phyloP scores from a whole-genome alignment of 1,284 basidiomycete species.

The Stereum hirsutum region DNA sequence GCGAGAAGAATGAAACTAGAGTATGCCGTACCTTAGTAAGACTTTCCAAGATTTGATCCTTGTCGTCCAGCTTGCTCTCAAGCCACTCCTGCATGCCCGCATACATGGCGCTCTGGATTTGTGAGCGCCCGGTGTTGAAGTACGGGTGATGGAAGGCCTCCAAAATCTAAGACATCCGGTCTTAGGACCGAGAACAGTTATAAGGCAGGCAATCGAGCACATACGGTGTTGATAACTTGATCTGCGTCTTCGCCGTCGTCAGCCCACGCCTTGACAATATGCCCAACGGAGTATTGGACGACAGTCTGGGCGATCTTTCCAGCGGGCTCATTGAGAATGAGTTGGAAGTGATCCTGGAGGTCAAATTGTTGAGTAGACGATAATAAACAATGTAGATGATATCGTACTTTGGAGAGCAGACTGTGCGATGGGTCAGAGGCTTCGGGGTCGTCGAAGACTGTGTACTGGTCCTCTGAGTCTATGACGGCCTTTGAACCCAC shows the following conservation, averaged over 20 bases:
- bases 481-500: slow-evolving; percentile 65
- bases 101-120: slow-evolving; percentile 61
- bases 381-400: background rate
- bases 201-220: slow-evolving; percentile 5
- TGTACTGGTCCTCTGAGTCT: slow-evolving; percentile 61
- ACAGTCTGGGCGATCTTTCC: slow-evolving; percentile 66
- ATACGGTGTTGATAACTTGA: slow-evolving; percentile 37
- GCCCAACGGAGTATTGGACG: slow-evolving; percentile 49
- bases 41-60: slow-evolving; percentile 29
- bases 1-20: background rate
- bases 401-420: slow-evolving; percentile 45
- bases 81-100: slow-evolving; percentile 51
- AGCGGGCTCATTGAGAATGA: slow-evolving; percentile 64
- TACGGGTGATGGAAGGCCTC: slow-evolving; percentile 67
- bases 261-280: slow-evolving; percentile 56
- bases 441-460: slow-evolving; percentile 61
- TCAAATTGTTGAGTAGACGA: background rate
- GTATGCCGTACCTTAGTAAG: slow-evolving; percentile 36
- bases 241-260: slow-evolving; percentile 36
- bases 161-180: slow-evolving; percentile 31
- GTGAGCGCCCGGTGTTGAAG: slow-evolving; percentile 43
- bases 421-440: slow-evolving; percentile 72
- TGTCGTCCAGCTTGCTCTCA: slow-evolving; percentile 37
- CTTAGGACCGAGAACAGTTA: background rate
- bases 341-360: slow-evolving; percentile 46